Evolutionary conservation across 257 asterid genomes (phyloP).

Genomic region (Jaltomata sinuosa): DNA sequence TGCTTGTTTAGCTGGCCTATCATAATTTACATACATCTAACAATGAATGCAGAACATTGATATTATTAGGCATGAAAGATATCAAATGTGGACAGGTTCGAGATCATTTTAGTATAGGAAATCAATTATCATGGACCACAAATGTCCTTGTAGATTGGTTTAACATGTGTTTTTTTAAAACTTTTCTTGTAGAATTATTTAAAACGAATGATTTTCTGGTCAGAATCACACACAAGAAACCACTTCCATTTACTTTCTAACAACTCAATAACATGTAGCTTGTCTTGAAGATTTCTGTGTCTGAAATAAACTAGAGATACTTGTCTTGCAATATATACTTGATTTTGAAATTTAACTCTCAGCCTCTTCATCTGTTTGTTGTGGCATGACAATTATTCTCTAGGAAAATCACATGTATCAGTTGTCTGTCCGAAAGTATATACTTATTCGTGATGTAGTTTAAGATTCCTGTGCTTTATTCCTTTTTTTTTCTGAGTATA

Average conservation of each 20-base stretch:
- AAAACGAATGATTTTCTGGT: background rate
- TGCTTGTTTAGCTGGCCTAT: background rate
- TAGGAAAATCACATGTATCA: background rate
- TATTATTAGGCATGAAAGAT: background rate
- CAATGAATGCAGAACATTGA: background rate
- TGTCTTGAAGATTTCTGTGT: background rate
- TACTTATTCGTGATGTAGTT: background rate
- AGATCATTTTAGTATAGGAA: background rate
- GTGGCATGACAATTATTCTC: background rate
- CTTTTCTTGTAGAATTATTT: background rate
- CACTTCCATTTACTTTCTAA: background rate
- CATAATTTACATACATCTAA: background rate
- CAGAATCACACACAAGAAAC: background rate
- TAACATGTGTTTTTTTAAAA: background rate
- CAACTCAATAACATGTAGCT: background rate
- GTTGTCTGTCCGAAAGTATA: background rate
- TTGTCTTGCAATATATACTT: background rate
- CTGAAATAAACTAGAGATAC: background rate
- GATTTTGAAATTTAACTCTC: background rate
- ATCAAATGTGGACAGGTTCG: background rate
- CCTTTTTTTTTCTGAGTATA: background rate
- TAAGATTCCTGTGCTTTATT: background rate
- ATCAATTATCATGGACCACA: background rate
- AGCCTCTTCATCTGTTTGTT: background rate
- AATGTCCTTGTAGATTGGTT: background rate